A percentile compares a stretch with the other conserved stretches of the same genome.
These are phyloP conservation scores for Prunella vulgaris DNA, from an alignment of 257 asterid species.

Conservation along the genomic window DNA sequence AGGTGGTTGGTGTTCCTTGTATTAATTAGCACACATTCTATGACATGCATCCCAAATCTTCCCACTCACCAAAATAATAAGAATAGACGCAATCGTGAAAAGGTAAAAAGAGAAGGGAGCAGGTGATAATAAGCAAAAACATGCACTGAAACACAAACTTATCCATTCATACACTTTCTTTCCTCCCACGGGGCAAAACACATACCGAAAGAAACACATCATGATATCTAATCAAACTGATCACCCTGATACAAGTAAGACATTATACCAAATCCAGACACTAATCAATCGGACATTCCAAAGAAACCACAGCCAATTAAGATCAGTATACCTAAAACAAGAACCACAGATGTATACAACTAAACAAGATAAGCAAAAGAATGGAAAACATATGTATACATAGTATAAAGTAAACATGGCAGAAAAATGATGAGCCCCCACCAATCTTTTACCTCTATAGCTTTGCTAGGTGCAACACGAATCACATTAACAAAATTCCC, in stretches of 20 bases:
- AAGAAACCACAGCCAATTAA: neutral
- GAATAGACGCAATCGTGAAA: neutral
- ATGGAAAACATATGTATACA: neutral
- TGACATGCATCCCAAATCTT: neutral
- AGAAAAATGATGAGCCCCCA: neutral
- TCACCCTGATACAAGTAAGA: neutral
- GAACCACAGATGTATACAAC: neutral
- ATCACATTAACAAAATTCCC: constrained; percentile 93
- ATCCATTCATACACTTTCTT: neutral
- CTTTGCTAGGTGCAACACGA: constrained; percentile 95
- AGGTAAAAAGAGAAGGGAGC: neutral
- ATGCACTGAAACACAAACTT: neutral
- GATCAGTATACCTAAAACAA: neutral
- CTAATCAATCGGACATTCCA: neutral
- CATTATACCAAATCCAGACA: neutral
- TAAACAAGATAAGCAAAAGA: constrained; percentile 16
- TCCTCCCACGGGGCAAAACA: neutral
- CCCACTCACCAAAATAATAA: neutral
- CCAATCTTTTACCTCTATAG: constrained; percentile 64
- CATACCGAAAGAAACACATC: neutral
- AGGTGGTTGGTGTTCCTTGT: neutral
- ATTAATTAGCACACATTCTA: neutral
- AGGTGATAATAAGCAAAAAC: neutral
- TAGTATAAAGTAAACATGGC: neutral
- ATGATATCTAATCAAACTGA: neutral